Evolutionary conservation across 2,329 filamentous ascomycete genomes (phyloP), one percentile per base, ranked within the genome.

Genomic region (Talaromyces sp.): DNA sequence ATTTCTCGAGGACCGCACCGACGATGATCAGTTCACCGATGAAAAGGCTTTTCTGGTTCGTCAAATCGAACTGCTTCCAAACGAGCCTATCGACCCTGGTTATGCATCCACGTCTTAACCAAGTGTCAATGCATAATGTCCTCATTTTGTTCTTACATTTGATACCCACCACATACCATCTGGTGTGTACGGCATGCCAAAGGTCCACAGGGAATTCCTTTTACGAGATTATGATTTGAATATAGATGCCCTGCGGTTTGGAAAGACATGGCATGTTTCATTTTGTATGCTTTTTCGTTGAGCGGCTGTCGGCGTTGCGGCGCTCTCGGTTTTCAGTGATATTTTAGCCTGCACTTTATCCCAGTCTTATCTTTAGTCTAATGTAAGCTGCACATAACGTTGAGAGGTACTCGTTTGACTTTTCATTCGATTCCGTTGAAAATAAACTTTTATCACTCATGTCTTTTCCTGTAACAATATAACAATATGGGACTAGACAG

Each of bases 1-100:
- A 64, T 99, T 99, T 71, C 82, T 99, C 35, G 93, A 96, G 71
- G 95, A 98, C 70, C 85, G 95, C 59, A 97, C 90, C 32, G 95
- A 99, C 67, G 95, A 99, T 71, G 95, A 98, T 75, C 95, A 99
- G 76, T 99, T 99, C 74, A 95, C 93, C 66, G 95, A 99, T 71
- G 95, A 99, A 81, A 91, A 96, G 72, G 93, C 95, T 68, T 99
- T 98, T 73, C 80, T 99, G 69, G 93, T 99, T 70, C 93, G 96
- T 76, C 93, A 97, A 76, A 98, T 99, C 70, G 82, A 85, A 62
- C 69, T 75, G 64, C 64, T 80, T 43, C 76, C 78, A 26, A 71
- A 71, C 55, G 75, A 77, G 59, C 76, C 76, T 27, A 68, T 78
- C 49, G 75, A 78, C 43, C 73, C 70, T 29, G 59, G 66, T 52